phyloP scores from a whole-genome alignment of 306 rosid genomes.

The Dalbergia cultrata region DNA sequence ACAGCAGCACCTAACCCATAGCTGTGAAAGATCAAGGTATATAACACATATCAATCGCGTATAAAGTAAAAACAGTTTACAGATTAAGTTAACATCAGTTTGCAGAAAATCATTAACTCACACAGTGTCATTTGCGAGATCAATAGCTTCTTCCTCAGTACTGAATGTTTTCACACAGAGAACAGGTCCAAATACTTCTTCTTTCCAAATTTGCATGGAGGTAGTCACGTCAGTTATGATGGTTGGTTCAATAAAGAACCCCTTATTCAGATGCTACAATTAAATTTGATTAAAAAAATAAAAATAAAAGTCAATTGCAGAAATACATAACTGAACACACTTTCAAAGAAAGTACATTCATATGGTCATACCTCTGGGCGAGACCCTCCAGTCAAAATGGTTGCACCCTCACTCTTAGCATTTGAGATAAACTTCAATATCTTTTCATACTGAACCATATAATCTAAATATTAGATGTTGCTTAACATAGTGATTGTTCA shows the following conservation, averaged over 20 bases:
- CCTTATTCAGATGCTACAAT: constrained; percentile 89
- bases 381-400: constrained; percentile 81
- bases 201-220: constrained; percentile 97
- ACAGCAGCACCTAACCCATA: constrained; percentile 94
- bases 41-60: constrained; percentile 32
- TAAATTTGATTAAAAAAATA: constrained; percentile 16
- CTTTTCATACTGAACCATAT: constrained; percentile 80
- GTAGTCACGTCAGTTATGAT: constrained; percentile 79
- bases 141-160: constrained; percentile 92
- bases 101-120: constrained; percentile 54
- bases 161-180: constrained; percentile 92
- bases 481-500: constrained; percentile 37
- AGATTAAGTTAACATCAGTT: constrained; percentile 24
- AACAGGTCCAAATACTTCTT: constrained; percentile 97
- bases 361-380: constrained; percentile 89
- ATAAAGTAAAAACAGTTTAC: constrained; percentile 4
- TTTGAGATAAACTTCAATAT: constrained; percentile 80
- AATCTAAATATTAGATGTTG: constrained; percentile 51
- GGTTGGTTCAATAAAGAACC: constrained; percentile 86
- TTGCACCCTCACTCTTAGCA: constrained; percentile 95
- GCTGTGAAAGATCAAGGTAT: constrained; percentile 59
- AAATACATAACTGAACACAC: constrained; percentile 9
- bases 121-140: constrained; percentile 87
- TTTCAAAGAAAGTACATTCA: constrained; percentile 41
- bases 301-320: constrained; percentile 17